These are phyloP conservation scores for Drechslera avenae DNA, from an alignment of 2,329 filamentous ascomycete species.

Conservation along the genomic window DNA sequence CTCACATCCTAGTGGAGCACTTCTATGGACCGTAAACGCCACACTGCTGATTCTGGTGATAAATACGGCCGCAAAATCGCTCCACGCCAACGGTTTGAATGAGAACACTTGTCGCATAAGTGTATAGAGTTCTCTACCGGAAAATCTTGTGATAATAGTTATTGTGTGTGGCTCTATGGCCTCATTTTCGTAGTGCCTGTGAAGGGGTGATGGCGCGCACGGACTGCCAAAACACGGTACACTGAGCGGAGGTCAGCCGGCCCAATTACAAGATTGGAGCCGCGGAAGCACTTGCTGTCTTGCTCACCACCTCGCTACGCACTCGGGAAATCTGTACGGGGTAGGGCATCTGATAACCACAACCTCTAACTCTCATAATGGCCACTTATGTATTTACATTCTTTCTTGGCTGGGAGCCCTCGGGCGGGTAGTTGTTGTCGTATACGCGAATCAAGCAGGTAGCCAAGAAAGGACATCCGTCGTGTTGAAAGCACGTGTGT, in stretches of 20 bases:
- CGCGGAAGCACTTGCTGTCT: conserved; percentile 15
- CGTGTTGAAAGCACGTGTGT: neutral
- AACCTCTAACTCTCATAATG: conserved; percentile 9
- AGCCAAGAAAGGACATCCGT: neutral
- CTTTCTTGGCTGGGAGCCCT: neutral
- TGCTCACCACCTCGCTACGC: conserved; percentile 17
- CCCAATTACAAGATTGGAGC: neutral
- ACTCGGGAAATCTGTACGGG: conserved; percentile 3
- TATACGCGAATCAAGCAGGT: neutral
- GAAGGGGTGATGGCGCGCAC: no score
- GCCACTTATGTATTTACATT: conserved; percentile 10
- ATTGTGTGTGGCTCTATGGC: no score
- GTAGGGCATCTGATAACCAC: conserved; percentile 1
- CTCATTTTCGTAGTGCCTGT: no score
- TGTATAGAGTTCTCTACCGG: no score
- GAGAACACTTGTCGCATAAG: no score
- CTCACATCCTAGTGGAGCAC: conserved; percentile 9
- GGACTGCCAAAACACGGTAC: no score
- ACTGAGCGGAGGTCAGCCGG: no score
- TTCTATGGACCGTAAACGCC: conserved; percentile 9
- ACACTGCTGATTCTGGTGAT: conserved; percentile 8
- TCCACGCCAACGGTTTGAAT: no score
- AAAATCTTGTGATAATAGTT: no score
- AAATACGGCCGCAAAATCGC: conserved; percentile 3
- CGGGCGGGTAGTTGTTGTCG: neutral